Conservation (phyloP, 768 basidiomycete genomes). For the Suillus subluteus region DNA sequence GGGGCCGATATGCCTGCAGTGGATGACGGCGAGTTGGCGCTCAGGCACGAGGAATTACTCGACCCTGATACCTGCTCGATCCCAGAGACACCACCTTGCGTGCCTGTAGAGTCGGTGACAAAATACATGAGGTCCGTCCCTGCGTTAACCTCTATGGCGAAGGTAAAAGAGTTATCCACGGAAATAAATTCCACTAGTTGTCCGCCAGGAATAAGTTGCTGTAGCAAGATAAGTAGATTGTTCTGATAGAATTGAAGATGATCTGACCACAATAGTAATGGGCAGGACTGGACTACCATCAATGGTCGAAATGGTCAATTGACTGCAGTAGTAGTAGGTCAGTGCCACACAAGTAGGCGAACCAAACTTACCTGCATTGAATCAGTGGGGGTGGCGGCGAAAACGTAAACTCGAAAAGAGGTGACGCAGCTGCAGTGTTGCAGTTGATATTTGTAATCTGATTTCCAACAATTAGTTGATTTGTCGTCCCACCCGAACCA, state of each 20-base stretch:
- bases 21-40: conserved; percentile 54
- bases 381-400: conserved; percentile 46
- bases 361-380: conserved; percentile 60
- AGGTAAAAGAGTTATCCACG: conserved; percentile 41
- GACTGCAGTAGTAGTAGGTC: conserved; percentile 32
- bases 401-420: conserved; percentile 51
- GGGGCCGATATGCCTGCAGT: conserved; percentile 26
- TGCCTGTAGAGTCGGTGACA: conserved; percentile 53
- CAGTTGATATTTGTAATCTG: conserved; percentile 48
- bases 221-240: conserved; percentile 6
- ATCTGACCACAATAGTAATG: conserved; percentile 53
- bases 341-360: conserved; percentile 8
- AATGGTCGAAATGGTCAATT: conserved; percentile 45
- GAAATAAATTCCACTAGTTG: conserved; percentile 47
- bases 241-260: neutral
- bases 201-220: conserved; percentile 74
- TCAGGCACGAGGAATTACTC: conserved; percentile 54
- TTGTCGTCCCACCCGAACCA: conserved; percentile 44
- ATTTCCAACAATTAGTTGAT: conserved; percentile 49
- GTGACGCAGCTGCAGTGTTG: conserved; percentile 46
- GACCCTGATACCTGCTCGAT: conserved; percentile 48
- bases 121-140: conserved; percentile 62
- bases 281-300: conserved; percentile 43
- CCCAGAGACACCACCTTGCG: conserved; percentile 63
- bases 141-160: conserved; percentile 57